Conservation (phyloP, 2,329 filamentous ascomycete species). For the Diatrype stigma region DNA sequence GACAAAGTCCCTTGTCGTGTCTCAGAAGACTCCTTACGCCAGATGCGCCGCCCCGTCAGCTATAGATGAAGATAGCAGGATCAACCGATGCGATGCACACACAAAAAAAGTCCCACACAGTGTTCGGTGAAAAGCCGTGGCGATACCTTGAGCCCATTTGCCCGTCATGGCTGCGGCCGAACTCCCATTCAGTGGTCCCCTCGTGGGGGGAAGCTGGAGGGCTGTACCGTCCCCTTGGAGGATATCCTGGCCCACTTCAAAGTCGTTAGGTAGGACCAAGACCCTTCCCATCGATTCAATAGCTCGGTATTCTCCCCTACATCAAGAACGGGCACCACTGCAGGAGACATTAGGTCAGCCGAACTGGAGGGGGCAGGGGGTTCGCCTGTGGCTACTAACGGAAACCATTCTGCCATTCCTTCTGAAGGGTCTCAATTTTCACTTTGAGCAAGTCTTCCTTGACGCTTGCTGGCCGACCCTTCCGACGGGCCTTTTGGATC, state of each 20-base stretch:
- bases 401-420: slow-evolving; percentile 80
- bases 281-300: slow-evolving; percentile 73
- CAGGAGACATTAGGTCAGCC: slow-evolving; percentile 18
- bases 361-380: background rate
- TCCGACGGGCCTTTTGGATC: slow-evolving; percentile 64
- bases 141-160: no score
- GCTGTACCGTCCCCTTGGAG: slow-evolving; percentile 57
- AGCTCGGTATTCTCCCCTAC: slow-evolving; percentile 60
- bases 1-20: slow-evolving; percentile 11
- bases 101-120: slow-evolving; percentile 6
- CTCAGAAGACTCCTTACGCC: slow-evolving; percentile 21
- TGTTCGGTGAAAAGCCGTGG: slow-evolving; percentile 5
- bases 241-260: slow-evolving; percentile 74
- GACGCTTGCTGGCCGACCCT: slow-evolving; percentile 73
- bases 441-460: slow-evolving; percentile 74
- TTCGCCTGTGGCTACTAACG: slow-evolving; percentile 46
- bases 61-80: slow-evolving; percentile 23
- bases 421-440: slow-evolving; percentile 65
- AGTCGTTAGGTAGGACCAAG: slow-evolving; percentile 75
- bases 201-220: slow-evolving; percentile 77
- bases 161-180: background rate
- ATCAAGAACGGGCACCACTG: slow-evolving; percentile 71
- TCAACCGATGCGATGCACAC: slow-evolving; percentile 21
- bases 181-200: slow-evolving; percentile 30
- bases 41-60: slow-evolving; percentile 20